Evolutionary conservation across 768 basidiomycete species (phyloP).

Genomic region (Mycena floridula): DNA sequence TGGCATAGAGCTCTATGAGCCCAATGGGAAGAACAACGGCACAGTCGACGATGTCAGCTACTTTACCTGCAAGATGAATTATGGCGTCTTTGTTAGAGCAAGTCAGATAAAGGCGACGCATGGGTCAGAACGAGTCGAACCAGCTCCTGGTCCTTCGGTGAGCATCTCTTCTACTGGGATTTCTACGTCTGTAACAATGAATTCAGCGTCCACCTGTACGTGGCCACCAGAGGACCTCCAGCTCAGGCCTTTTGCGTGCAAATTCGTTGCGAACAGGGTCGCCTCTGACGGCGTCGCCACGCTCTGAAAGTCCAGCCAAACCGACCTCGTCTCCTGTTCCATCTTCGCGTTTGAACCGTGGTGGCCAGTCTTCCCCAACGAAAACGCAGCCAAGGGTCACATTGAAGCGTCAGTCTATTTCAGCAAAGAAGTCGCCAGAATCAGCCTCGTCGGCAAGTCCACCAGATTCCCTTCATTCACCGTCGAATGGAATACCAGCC

Average conservation of each 20-base stretch:
- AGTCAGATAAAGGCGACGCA: slow-evolving; percentile 71
- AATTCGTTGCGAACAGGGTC: slow-evolving; percentile 35
- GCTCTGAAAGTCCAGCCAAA: slow-evolving; percentile 62
- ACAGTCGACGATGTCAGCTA: slow-evolving; percentile 73
- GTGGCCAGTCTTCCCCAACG: slow-evolving; percentile 42
- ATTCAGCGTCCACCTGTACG: slow-evolving; percentile 27
- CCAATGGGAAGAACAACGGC: slow-evolving; percentile 95
- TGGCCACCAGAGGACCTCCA: slow-evolving; percentile 61
- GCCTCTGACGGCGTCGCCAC: slow-evolving; percentile 47
- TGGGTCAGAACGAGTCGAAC: slow-evolving; percentile 33
- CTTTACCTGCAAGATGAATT: slow-evolving; percentile 67
- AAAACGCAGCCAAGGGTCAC: slow-evolving; percentile 54
- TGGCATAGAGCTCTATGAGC: slow-evolving; percentile 80
- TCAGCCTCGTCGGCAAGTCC: too few species aligned
- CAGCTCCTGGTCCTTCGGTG: slow-evolving; percentile 18
- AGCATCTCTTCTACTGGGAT: too few species aligned
- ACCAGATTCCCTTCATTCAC: too few species aligned
- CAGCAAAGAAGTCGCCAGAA: too few species aligned
- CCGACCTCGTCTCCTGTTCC: slow-evolving; percentile 26
- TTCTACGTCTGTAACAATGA: too few species aligned
- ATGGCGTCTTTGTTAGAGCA: slow-evolving; percentile 88
- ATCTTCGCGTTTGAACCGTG: slow-evolving; percentile 19
- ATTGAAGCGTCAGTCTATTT: too few species aligned
- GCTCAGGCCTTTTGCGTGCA: slow-evolving; percentile 33
- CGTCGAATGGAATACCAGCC: too few species aligned